Percentiles rank a stretch among this genome's conserved stretches.
These are phyloP conservation scores for Marasmius tenuissimus DNA, from an alignment of 1,284 basidiomycete species.

Conservation along the genomic window DNA sequence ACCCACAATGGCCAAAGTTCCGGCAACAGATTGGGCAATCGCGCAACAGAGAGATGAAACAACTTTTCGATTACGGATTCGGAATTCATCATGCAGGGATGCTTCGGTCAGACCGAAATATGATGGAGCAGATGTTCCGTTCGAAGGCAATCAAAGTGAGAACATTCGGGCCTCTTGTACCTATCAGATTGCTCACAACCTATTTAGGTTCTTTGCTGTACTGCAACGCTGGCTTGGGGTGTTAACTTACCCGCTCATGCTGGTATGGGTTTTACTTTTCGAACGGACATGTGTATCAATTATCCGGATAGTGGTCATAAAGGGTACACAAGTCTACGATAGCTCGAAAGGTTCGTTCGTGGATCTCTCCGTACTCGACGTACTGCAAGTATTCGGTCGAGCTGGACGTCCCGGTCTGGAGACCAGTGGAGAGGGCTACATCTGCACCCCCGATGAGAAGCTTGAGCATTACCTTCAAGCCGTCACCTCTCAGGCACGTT, in stretches of 20 bases:
- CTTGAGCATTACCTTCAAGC: constrained; percentile 90
- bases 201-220: constrained; percentile 92
- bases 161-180: not conserved
- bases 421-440: constrained; percentile 94
- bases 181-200: not conserved
- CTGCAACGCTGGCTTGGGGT: constrained; percentile 98
- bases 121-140: constrained; percentile 96
- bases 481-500: constrained; percentile 79
- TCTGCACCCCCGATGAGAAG: constrained; percentile 94
- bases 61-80: constrained; percentile 90
- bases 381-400: constrained; percentile 96
- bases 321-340: constrained; percentile 97
- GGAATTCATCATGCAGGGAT: constrained; percentile 99
- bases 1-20: constrained; percentile 78
- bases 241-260: constrained; percentile 99
- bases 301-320: constrained; percentile 78
- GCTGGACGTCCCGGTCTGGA: constrained; percentile 97
- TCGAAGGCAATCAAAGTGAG: constrained; percentile 86
- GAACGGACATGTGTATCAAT: not conserved
- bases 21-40: constrained; percentile 79
- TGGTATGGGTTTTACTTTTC: constrained; percentile 41
- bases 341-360: constrained; percentile 86
- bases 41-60: constrained; percentile 95
- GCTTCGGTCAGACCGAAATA: constrained; percentile 91
- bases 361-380: constrained; percentile 94